A percentile compares a stretch with the other conserved stretches of the same genome.
Conservation (phyloP, 169 alveolate species). For the Plasmodium cynomolgi region DNA sequence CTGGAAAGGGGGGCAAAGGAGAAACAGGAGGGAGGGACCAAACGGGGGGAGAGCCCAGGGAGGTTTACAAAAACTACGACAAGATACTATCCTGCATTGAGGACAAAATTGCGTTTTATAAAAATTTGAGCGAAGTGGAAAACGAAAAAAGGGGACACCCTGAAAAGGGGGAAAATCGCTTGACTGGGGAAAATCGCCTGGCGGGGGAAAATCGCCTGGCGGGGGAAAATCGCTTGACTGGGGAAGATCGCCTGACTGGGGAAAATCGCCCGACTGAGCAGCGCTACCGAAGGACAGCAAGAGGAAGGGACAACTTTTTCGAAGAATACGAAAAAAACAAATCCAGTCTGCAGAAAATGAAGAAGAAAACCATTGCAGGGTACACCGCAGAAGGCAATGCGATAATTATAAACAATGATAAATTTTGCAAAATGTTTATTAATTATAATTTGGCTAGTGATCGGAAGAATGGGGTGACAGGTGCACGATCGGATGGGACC, state of each 20-base stretch:
- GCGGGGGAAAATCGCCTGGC: not conserved
- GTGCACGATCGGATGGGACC: not conserved
- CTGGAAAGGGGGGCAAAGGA: not conserved
- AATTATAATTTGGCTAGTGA: conserved; percentile 5
- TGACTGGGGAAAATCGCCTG: not conserved
- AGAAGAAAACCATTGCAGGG: conserved; percentile 45
- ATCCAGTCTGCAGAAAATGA: not conserved
- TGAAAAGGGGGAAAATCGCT: not conserved
- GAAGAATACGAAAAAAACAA: conserved; percentile 18
- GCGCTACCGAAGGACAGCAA: not conserved
- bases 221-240: not conserved
- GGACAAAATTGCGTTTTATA: conserved; percentile 11
- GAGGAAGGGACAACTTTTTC: conserved; percentile 5
- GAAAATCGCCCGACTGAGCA: not conserved
- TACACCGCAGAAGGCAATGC: conserved; percentile 61
- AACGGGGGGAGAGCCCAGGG: not conserved
- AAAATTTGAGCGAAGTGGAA: not conserved
- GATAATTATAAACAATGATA: conserved; percentile 47
- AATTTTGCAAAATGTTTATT: conserved; percentile 23
- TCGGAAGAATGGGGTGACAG: not conserved
- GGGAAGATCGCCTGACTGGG: not conserved
- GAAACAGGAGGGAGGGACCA: not conserved
- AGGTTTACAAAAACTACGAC: conserved; percentile 13
- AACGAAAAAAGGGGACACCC: not conserved
- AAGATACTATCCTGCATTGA: not conserved